Evolutionary conservation across 805 yeast species (phyloP), one percentile per base, ranked within the genome.

Genomic region (Metschnikowia gelsemii): DNA sequence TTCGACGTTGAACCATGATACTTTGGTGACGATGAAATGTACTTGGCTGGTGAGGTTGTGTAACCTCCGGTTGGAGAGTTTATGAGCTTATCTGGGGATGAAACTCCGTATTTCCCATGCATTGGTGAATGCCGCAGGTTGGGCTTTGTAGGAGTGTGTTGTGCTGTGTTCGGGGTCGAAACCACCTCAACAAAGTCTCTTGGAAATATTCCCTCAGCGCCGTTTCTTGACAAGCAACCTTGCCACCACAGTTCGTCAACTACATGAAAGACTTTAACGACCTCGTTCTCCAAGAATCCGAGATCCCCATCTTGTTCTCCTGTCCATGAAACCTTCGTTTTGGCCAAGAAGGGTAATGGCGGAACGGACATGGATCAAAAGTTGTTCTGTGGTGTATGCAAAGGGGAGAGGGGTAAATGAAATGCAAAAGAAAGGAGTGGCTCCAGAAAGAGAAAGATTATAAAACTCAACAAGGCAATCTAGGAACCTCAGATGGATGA

Each of bases 181-280:
- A 82, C 52, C 14, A 80, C 56, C 44, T 78, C 80, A 5, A 89
- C 97, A 58, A 83, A 90, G 55, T 90, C 91, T 28, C 83, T 75
- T 1, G 99, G 98, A 56, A 93, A 93, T 34, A 79, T 72, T 0
- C 99, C 99, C 27, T 80, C 78, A 52, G 87, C 79, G 47, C 81
- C 86, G 63, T 87, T 89, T 57, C 98, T 73, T 50, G 80, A 67
- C 42, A 91, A 73, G 46, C 75, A 71, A 2, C 99, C 99, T 54
- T 80, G 86, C 84, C 91, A 89, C 95, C 96, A 88, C 55, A 82
- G 82, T 14, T 95, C 96, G 57, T 93, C 95, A 3, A 91, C 87
- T 8, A 79, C 67, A 45, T 80, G 73, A 38, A 81, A 76, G 4
- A 93, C 95, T 48, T 88, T 96, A 52, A 93, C 87, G 37, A 87